Conservation (phyloP, 2,329 filamentous ascomycete species). For the Nemania diffusa region DNA sequence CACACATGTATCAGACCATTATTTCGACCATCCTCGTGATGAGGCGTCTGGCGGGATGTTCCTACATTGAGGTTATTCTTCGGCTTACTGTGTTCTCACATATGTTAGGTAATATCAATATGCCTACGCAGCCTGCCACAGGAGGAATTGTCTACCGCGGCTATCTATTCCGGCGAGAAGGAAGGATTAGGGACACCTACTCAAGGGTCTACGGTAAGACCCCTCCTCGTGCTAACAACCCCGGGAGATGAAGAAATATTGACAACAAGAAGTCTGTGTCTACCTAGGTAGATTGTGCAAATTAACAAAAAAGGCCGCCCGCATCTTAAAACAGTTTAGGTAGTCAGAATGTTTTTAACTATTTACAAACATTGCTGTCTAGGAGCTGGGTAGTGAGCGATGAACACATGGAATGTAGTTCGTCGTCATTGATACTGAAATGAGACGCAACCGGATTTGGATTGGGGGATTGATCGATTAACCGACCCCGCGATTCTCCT, state of each 20-base stretch:
- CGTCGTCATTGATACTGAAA: not conserved
- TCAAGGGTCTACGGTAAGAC: not conserved
- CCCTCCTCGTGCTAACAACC: constrained; percentile 4
- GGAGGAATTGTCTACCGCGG: constrained; percentile 14
- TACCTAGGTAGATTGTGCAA: no score
- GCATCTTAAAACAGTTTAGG: no score
- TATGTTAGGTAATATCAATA: not conserved
- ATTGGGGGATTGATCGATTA: not conserved
- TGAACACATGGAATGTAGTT: not conserved
- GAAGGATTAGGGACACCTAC: constrained; percentile 18
- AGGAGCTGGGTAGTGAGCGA: not conserved
- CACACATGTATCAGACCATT: not conserved
- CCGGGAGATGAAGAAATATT: not conserved
- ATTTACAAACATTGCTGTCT: no score
- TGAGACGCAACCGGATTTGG: not conserved
- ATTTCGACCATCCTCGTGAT: not conserved
- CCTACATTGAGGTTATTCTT: constrained; percentile 8
- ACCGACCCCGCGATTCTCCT: not conserved
- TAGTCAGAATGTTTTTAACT: no score
- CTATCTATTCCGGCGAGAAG: constrained; percentile 25
- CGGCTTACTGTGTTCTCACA: not conserved
- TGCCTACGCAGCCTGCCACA: not conserved
- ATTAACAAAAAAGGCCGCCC: no score
- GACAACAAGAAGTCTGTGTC: no score
- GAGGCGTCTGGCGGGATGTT: constrained; percentile 1